Evolutionary conservation across 2,329 filamentous ascomycete species (phyloP).

Genomic region (Aureobasidium melanogenum): DNA sequence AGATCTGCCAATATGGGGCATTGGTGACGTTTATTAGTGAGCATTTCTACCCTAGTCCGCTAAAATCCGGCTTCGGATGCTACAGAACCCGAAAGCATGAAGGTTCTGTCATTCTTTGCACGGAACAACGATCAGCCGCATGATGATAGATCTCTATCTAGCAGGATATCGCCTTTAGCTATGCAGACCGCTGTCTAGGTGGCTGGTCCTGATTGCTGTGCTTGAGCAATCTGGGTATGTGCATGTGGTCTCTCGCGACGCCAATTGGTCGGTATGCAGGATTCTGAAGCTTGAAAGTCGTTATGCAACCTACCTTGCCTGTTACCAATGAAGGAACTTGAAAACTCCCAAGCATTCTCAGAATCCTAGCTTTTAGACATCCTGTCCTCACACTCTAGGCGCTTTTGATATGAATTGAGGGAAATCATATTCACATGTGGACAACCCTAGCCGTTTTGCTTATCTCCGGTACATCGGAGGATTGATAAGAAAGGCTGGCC

Average conservation of each 20-base stretch:
- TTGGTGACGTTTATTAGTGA: conserved; percentile 9
- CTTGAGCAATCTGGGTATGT: neutral
- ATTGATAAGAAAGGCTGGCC: conserved; percentile 2
- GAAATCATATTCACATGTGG: neutral
- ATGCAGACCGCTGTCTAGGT: neutral
- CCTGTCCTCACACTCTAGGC: neutral
- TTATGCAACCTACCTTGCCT: neutral
- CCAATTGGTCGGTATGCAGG: neutral
- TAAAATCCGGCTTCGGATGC: neutral
- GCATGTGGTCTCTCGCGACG: neutral
- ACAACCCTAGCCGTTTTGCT: neutral
- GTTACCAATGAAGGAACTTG: neutral
- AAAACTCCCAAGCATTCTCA: neutral
- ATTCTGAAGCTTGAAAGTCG: neutral
- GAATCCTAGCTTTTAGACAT: neutral
- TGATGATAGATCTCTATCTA: neutral
- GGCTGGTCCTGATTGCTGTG: neutral
- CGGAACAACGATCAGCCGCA: neutral
- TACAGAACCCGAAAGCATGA: neutral
- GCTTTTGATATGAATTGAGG: neutral
- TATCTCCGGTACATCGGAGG: conserved; percentile 3
- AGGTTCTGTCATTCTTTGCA: neutral
- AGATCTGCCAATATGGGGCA: neutral
- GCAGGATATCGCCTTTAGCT: neutral
- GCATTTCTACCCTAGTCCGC: neutral